Conservation (phyloP, 2,329 filamentous ascomycete genomes). For the Aschersonia sp. region DNA sequence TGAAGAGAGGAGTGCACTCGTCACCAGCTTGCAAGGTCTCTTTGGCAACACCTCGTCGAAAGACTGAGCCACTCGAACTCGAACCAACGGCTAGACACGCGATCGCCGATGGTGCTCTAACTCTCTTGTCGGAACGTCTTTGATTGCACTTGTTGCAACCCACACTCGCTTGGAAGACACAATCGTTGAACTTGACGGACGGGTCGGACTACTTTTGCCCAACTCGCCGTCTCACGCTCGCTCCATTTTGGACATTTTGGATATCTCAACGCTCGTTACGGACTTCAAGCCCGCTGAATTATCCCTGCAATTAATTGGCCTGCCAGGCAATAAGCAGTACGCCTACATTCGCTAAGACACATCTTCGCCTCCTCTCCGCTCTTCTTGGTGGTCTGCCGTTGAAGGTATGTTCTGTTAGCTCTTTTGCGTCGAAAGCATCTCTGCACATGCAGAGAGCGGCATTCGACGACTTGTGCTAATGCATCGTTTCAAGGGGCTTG, state of each 20-base stretch:
- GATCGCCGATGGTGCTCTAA: conserved; percentile 3
- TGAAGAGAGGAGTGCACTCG: no score
- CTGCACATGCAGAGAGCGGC: no score
- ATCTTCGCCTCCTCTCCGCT: no score
- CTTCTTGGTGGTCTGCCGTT: no score
- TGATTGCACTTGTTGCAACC: conserved; percentile 7
- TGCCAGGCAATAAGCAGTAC: not conserved
- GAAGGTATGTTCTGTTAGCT: no score
- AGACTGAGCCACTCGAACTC: not conserved
- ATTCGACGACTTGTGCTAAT: no score
- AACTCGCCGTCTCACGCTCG: conserved; percentile 17
- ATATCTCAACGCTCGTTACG: not conserved
- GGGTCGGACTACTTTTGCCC: no score
- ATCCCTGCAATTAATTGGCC: not conserved
- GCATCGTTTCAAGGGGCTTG: no score
- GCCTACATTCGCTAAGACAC: no score
- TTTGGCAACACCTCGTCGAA: no score
- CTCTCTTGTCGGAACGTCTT: not conserved
- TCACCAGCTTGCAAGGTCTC: no score
- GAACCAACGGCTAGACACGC: not conserved
- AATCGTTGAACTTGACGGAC: conserved; percentile 1
- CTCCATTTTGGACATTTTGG: conserved; percentile 11
- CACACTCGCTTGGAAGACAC: conserved; percentile 17
- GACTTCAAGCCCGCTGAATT: not conserved
- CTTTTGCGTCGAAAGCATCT: no score